Percentiles rank a stretch among this genome's conserved stretches.
phyloP scores from a whole-genome alignment of 345 rosid species.

The Moricandia arvensis region DNA sequence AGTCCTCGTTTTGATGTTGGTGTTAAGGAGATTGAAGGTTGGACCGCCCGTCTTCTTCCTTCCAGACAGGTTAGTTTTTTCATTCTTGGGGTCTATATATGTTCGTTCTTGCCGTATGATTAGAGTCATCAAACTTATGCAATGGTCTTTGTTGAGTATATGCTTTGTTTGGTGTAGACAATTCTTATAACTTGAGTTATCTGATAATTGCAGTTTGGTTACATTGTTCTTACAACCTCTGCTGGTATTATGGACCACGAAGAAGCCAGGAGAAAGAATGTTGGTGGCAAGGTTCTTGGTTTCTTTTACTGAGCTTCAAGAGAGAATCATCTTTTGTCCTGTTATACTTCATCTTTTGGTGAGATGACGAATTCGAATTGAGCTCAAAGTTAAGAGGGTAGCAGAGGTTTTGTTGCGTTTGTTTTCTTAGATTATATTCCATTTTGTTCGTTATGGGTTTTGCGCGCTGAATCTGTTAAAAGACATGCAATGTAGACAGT shows the following conservation, averaged over 20 bases:
- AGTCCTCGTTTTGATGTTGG: constrained; percentile 89
- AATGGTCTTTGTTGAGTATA: neutral
- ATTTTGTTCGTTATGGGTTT: constrained; percentile 25
- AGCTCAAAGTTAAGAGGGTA: constrained; percentile 19
- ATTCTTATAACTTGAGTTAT: neutral
- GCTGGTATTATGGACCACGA: constrained; percentile 90
- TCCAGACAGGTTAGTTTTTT: constrained; percentile 67
- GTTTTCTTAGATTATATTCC: constrained; percentile 17
- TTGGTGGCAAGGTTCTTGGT: constrained; percentile 79
- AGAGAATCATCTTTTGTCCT: neutral
- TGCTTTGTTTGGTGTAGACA: neutral
- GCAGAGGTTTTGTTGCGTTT: constrained; percentile 28
- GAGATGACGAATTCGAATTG: constrained; percentile 27
- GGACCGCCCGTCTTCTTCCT: constrained; percentile 87
- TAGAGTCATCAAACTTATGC: neutral
- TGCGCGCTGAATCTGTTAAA: neutral
- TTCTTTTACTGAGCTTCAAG: constrained; percentile 58
- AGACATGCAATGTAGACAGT: constrained; percentile 16
- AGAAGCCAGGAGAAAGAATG: constrained; percentile 87
- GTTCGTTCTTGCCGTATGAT: neutral
- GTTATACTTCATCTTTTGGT: constrained; percentile 22
- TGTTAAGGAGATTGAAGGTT: constrained; percentile 76
- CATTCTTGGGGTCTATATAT: neutral
- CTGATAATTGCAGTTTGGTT: constrained; percentile 53
- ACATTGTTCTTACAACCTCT: constrained; percentile 74